A percentile compares a stretch with the other conserved stretches of the same genome.
Evolutionary conservation across 2,329 filamentous ascomycete species (phyloP).

Genomic region (Penicillium decumbens): DNA sequence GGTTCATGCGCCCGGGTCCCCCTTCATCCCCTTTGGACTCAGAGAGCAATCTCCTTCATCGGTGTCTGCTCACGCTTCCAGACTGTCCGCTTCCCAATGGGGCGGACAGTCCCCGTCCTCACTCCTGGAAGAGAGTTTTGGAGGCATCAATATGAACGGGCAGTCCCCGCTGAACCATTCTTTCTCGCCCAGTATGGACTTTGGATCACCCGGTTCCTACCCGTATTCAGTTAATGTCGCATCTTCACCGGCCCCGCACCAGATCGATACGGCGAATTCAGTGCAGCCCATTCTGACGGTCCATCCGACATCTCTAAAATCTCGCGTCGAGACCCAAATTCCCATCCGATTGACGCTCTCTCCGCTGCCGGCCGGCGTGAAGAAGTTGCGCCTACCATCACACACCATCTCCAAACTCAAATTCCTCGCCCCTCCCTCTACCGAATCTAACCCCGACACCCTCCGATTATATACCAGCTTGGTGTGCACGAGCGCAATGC

Average conservation of each 20-base stretch:
- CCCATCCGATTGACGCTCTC: constrained; percentile 76
- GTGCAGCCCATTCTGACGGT: constrained; percentile 52
- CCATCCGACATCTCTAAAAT: constrained; percentile 69
- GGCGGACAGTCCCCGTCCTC: constrained; percentile 42
- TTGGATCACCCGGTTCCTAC: constrained; percentile 29
- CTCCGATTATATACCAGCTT: constrained; percentile 75
- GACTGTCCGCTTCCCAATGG: constrained; percentile 37
- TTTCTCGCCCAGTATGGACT: constrained; percentile 38
- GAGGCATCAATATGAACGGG: constrained; percentile 44
- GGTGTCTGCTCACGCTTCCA: constrained; percentile 27
- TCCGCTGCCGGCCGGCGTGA: constrained; percentile 68
- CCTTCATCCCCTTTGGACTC: constrained; percentile 34
- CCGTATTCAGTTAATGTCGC: constrained; percentile 39
- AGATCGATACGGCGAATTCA: constrained; percentile 28
- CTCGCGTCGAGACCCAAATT: constrained; percentile 94
- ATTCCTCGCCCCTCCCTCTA: constrained; percentile 68
- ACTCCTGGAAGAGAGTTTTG: constrained; percentile 44
- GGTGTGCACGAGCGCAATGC: constrained; percentile 90
- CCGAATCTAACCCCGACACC: constrained; percentile 64
- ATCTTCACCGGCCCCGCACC: constrained; percentile 27
- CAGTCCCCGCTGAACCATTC: constrained; percentile 39
- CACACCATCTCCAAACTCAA: constrained; percentile 95
- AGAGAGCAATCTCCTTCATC: constrained; percentile 39
- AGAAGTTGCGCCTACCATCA: constrained; percentile 77
- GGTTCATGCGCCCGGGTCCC: constrained; percentile 23